Percentiles rank a stretch among this genome's conserved stretches.
phyloP scores from a whole-genome alignment of 108 stramenopile species.

The Thalassiosira profunda region DNA sequence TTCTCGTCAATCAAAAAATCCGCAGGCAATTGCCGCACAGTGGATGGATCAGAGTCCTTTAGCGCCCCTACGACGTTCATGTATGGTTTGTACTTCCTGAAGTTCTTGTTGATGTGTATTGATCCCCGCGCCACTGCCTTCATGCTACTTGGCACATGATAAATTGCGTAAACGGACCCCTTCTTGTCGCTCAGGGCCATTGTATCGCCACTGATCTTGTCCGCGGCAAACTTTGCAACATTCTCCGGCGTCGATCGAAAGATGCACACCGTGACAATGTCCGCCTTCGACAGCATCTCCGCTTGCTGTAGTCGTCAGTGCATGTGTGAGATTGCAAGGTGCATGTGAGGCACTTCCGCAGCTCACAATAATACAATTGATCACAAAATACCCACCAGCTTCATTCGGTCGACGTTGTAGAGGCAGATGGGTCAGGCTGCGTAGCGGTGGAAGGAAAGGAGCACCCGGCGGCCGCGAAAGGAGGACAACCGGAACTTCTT shows the following conservation, averaged over 20 bases:
- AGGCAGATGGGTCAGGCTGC: conserved; percentile 4
- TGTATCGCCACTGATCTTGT: neutral
- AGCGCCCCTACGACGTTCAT: neutral
- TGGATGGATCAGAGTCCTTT: neutral
- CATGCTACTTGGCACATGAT: neutral
- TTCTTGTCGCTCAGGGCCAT: neutral
- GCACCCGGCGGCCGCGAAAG: conserved; percentile 1
- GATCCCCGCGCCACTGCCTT: neutral
- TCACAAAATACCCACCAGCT: too few species aligned
- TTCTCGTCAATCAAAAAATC: conserved; percentile 16
- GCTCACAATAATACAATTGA: too few species aligned
- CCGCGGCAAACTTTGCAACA: too few species aligned
- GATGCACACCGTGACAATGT: neutral
- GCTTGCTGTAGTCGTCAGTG: too few species aligned
- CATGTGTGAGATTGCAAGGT: too few species aligned
- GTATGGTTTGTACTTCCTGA: neutral
- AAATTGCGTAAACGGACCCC: conserved; percentile 4
- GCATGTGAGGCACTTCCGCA: too few species aligned
- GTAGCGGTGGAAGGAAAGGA: neutral
- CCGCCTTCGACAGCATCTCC: conserved; percentile 2
- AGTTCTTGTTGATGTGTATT: neutral
- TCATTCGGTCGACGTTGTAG: too few species aligned
- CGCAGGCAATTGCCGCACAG: conserved; percentile 20
- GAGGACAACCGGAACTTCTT: neutral
- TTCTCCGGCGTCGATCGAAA: neutral